Percentiles rank a stretch among this genome's conserved stretches.
phyloP scores from a whole-genome alignment of 331 rosid species.

The Rosa hybrid region DNA sequence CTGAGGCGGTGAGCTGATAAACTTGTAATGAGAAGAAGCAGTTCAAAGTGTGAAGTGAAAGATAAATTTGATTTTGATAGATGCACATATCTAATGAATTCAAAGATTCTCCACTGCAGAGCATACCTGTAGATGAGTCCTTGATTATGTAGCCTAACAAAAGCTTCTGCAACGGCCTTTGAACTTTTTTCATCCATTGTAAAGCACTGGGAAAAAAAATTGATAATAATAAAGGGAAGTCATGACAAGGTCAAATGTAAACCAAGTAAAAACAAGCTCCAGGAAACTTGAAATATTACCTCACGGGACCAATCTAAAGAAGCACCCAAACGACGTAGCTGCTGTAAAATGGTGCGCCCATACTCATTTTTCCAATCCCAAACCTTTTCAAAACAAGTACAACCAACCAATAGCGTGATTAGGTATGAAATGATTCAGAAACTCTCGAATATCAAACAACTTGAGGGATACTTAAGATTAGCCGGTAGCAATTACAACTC shows the following conservation, averaged over 20 bases:
- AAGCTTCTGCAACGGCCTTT: constrained; percentile 79
- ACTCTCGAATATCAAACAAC: no score
- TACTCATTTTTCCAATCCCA: constrained; percentile 88
- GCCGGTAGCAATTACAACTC: constrained; percentile 28
- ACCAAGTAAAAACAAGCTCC: neutral
- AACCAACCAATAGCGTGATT: constrained; percentile 1
- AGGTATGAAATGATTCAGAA: neutral
- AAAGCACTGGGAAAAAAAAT: constrained; percentile 54
- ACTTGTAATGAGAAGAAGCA: no score
- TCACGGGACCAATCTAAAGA: constrained; percentile 96
- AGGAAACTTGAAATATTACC: constrained; percentile 40
- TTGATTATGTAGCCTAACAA: constrained; percentile 69
- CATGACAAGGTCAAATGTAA: neutral
- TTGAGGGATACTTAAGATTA: neutral
- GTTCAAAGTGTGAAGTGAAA: no score
- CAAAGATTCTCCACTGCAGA: no score
- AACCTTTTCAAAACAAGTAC: constrained; percentile 50
- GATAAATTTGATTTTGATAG: no score
- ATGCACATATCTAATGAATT: no score
- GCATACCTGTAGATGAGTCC: constrained; percentile 79
- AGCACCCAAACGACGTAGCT: constrained; percentile 80
- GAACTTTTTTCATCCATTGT: constrained; percentile 90
- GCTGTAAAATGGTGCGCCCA: constrained; percentile 82
- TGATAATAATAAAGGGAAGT: neutral
- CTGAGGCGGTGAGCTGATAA: no score